Base-by-base conservation (phyloP, 768 basidiomycete species). In the Suillus subluteus region DNA sequence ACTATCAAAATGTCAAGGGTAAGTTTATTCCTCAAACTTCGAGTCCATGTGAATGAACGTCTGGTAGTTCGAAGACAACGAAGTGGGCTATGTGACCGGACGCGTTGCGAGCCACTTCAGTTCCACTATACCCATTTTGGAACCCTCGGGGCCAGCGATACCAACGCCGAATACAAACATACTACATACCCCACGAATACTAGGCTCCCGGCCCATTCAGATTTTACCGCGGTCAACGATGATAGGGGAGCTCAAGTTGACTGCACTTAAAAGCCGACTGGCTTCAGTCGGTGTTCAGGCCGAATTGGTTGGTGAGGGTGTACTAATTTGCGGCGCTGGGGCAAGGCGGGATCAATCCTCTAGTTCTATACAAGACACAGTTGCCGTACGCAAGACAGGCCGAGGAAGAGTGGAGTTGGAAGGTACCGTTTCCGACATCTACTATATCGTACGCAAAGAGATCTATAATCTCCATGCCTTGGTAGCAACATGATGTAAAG, bases 291-390 rank as follows among this genome's bases (percentile, higher is more conserved):
- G 91, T 12, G 88, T 99, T 56, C 90, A 92, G 54, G 94, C 96
- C 0, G 96, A 98, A 76, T 89, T 99, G 65, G 90, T 96, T n/a
- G 97, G 97, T 30, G 97, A 99, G 79, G 98, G 98, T 81, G 92
- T 97, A 11, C 83, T 99, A 37, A 86, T 99, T 43, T 99, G 98
- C 73, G 91, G 90, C 46, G 81, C 83, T 9, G 87, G 82, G 41
- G 88, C 84, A 21, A 86, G 79, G 76, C 69, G 79, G 74, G 69
- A 71, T 67, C 73, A 79, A 55, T 75, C 78, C 37, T 75, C 82
- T 41, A 84, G 87, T 63, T 72, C 81, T 40, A 73, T 87, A 38
- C 84, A 86, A 67, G 88, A 91, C 63, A 86, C 89, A 4, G 96
- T 98, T 6, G 91, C 95, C 0, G 97, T 99, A 37, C 83, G 91